Percentiles rank a stretch among this genome's conserved stretches.
These are phyloP conservation scores for Penicillium silybi DNA, from an alignment of 495 filamentous ascomycete species.

Conservation along the genomic window DNA sequence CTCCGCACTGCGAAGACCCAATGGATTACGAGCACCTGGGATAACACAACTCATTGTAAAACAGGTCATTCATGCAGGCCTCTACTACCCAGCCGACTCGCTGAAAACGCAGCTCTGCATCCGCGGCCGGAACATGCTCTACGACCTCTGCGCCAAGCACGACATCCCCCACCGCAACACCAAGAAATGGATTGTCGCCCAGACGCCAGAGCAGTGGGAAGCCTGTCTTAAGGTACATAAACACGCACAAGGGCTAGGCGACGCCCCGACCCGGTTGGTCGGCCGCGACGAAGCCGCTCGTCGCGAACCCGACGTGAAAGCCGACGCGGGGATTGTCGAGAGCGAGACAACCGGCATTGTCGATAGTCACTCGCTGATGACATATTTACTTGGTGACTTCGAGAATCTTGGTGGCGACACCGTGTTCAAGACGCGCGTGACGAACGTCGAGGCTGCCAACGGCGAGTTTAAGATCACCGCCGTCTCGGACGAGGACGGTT, in stretches of 20 bases:
- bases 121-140: conserved; percentile 68
- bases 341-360: conserved; percentile 84
- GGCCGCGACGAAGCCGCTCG: conserved; percentile 51
- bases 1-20: neutral
- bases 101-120: conserved; percentile 87
- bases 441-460: conserved; percentile 50
- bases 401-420: conserved; percentile 72
- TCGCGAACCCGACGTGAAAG: conserved; percentile 71
- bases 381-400: conserved; percentile 68
- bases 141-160: conserved; percentile 66
- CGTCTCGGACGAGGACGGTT: conserved; percentile 33
- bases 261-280: conserved; percentile 72
- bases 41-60: neutral
- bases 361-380: conserved; percentile 83
- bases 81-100: conserved; percentile 77
- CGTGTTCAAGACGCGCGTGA: conserved; percentile 62
- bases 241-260: conserved; percentile 57
- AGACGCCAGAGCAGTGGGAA: conserved; percentile 64
- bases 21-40: neutral
- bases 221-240: conserved; percentile 62
- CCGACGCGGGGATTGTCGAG: conserved; percentile 70
- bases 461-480: conserved; percentile 59
- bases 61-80: conserved; percentile 89
- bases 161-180: conserved; percentile 66
- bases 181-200: conserved; percentile 95